A percentile compares a stretch with the other conserved stretches of the same genome.
phyloP scores from a whole-genome alignment of 1,284 basidiomycete species.

The Ustilago vetiveriae region DNA sequence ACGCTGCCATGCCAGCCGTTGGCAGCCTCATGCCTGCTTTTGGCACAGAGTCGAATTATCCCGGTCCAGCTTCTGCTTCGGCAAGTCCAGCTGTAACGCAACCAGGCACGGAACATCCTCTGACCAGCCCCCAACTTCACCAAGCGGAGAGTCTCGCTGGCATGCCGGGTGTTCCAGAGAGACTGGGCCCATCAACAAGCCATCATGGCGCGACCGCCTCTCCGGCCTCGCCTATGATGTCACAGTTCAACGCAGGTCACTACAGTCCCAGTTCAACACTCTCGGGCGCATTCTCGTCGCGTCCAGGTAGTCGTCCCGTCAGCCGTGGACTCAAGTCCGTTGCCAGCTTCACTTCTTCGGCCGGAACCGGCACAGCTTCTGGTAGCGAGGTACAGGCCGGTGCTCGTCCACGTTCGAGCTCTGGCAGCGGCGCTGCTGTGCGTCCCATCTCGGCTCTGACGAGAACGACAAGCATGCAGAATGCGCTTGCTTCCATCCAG shows the following conservation, averaged over 20 bases:
- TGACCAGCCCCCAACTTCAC: slow-evolving; percentile 8
- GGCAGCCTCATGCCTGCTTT: slow-evolving; percentile 41
- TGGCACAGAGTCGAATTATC: slow-evolving; percentile 29
- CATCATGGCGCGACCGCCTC: slow-evolving; percentile 36
- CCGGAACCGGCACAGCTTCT: slow-evolving; percentile 24
- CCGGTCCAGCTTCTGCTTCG: background rate
- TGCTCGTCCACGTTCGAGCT: slow-evolving; percentile 34
- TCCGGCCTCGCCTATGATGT: slow-evolving; percentile 31
- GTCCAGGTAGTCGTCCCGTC: slow-evolving; percentile 43
- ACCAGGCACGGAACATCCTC: background rate
- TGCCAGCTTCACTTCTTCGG: slow-evolving; percentile 49
- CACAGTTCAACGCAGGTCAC: slow-evolving; percentile 28
- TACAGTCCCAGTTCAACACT: slow-evolving; percentile 48
- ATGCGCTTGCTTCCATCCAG: slow-evolving; percentile 25
- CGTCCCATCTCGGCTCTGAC: slow-evolving; percentile 40
- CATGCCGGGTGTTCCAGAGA: slow-evolving; percentile 20
- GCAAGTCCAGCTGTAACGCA: background rate
- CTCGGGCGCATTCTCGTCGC: slow-evolving; percentile 49
- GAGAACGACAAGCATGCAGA: slow-evolving; percentile 46
- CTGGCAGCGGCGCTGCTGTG: slow-evolving; percentile 13
- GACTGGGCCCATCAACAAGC: slow-evolving; percentile 13
- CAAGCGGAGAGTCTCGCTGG: slow-evolving; percentile 21
- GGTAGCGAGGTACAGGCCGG: slow-evolving; percentile 13
- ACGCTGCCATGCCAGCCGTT: slow-evolving; percentile 11
- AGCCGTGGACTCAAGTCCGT: slow-evolving; percentile 52